A percentile compares a stretch with the other conserved stretches of the same genome.
Evolutionary conservation across 2,329 filamentous ascomycete genomes (phyloP).

Genomic region (Chrysoporthe cubensis): DNA sequence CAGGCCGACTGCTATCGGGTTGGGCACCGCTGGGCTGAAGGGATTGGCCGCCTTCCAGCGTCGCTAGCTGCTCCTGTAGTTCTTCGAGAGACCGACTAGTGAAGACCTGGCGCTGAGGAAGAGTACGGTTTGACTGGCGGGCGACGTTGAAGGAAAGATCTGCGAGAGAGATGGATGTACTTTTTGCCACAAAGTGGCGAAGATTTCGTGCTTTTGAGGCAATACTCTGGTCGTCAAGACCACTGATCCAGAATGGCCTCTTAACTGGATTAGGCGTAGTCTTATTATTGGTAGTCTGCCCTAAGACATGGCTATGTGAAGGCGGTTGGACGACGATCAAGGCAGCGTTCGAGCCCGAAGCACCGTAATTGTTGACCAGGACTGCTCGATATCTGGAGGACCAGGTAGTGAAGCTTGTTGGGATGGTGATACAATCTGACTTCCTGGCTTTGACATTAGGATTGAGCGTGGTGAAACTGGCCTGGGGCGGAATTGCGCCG

Average conservation of each 20-base stretch:
- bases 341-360: conserved; percentile 37
- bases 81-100: conserved; percentile 34
- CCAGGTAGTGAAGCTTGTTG: conserved; percentile 32
- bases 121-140: conserved; percentile 36
- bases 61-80: conserved; percentile 24
- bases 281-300: no score
- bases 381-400: conserved; percentile 27
- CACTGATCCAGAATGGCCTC: conserved; percentile 15
- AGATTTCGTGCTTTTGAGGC: neutral
- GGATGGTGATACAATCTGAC: conserved; percentile 32
- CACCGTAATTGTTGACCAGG: conserved; percentile 44
- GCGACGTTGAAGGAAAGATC: neutral
- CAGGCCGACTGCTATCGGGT: neutral
- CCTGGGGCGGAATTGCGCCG: conserved; percentile 38
- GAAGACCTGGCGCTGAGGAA: conserved; percentile 33
- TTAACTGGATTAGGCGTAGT: neutral
- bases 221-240: conserved; percentile 4
- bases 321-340: conserved; percentile 31
- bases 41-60: neutral
- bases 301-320: no score
- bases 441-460: conserved; percentile 27
- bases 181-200: neutral
- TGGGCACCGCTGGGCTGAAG: no score
- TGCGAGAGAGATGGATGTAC: neutral
- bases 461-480: conserved; percentile 36